Base-by-base conservation (phyloP, 345 rosid genomes). In the Brassica carinata region DNA sequence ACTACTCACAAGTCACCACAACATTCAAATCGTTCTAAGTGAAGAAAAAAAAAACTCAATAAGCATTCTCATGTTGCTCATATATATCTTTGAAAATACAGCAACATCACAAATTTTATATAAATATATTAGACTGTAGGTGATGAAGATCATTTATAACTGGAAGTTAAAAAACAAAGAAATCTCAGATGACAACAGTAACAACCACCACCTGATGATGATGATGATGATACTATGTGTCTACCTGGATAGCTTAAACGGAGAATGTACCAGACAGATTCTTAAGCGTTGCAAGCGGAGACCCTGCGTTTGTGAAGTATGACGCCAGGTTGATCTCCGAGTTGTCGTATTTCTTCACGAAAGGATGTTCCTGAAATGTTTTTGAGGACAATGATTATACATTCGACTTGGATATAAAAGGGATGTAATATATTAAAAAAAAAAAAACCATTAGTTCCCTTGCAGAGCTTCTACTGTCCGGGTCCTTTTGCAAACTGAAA, bases 261-360 rank as follows among this genome's bases (percentile, higher is more conserved):
- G 74, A 5, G 71, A 63, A 83, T 85, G 76, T 87, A 87, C 90
- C 86, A 53, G 77, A 65, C 19, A 76, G 74, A 67, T 80, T 80
- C 87, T 86, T 79, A 74, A 91, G 88, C 48, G 92, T 88, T 78
- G 98, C 98, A 69, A 96, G 96, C 1, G 99, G 98, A 19, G 99
- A 90, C 75, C 98, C 99, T 4, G 86, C 92, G 69, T 85, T 69
- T 66, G 87, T 96, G 89, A 96, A 96, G 94, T 96, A 96, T 15
- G 92, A 85, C 15, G 94, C 79, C 2, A 96, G 96, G 82, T 96
- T 90, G 69, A 89, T 74, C 59, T 73, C 85, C 79, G 78, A 82
- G 85, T 90, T 90, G n/a, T 89, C 85, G 73, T 90, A 90, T 90
- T 87, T 83, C 81, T 74, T 89, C 83, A 96, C 55, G 83, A 96